Evolutionary conservation across 305 asterid species (phyloP), one percentile per base, ranked within the genome.

Genomic region (Striga hermonthica): DNA sequence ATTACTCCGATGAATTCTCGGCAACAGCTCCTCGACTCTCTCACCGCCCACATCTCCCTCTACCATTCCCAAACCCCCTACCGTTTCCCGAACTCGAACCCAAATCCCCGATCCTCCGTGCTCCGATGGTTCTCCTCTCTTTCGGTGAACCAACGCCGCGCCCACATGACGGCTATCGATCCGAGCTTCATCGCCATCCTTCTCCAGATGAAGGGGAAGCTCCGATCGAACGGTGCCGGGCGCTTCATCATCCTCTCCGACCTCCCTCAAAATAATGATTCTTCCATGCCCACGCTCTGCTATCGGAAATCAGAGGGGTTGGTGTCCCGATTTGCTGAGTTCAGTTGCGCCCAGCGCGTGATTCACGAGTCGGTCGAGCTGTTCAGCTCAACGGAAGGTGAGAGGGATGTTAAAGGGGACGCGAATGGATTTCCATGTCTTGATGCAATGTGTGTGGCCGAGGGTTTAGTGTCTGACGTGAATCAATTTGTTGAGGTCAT

Each of bases 51-150:
- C 64, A 78, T 88, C 71, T 86, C 96, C 44, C 85, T 86, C 28
- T 88, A 86, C 86, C 66, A 75, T 69, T 70, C 82, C 6, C 80
- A 68, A 38, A 75, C 73, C 72, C 74, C 79, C 39, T 58, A 34
- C 57, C 60, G 61, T 59, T 52, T 16, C 65, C 75, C 75, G 6
- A 75, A 62, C 69, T 71, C 74, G 48, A 72, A 14, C 64, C 64
- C 82, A 16, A 82, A 62, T 64, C 70, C 78, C 63, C 84, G 96
- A 10, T 60, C 83, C 73, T 74, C 92, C 15, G 56, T 86, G 34
- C 78, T 92, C 79, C 86, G 90, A 74, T 92, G 98, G 97, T 87
- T 92, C 82, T 71, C 89, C 9, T 79, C 95, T n/a, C 93, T 93
- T 35, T 57, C 96, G 13, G 74, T 82, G 54, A 81, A 80, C 79